A percentile compares a stretch with the other conserved stretches of the same genome.
Conservation (phyloP, 495 filamentous ascomycete genomes). For the Penicillium herquei region DNA sequence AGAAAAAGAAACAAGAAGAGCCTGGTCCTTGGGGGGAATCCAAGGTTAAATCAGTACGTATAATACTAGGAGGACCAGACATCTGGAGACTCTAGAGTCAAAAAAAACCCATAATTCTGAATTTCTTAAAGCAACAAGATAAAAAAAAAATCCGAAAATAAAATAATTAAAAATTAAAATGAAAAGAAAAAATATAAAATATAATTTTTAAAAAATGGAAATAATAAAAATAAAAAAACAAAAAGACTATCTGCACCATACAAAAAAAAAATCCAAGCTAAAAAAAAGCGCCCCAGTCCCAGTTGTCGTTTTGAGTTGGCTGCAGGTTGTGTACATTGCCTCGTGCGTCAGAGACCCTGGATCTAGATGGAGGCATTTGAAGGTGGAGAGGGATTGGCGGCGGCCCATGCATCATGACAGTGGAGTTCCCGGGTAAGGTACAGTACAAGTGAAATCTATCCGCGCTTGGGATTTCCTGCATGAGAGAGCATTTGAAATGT, state of each 20-base stretch:
- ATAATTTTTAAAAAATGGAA: conserved; percentile 9
- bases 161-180: conserved; percentile 4
- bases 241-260: conserved; percentile 10
- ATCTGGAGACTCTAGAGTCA: too few relatives aligned
- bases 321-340: conserved; percentile 35
- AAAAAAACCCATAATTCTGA: background rate
- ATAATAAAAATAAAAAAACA: conserved; percentile 12
- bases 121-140: background rate
- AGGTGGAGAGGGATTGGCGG: conserved; percentile 26
- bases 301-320: conserved; percentile 33
- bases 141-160: background rate
- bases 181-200: conserved; percentile 11
- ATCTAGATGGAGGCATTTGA: conserved; percentile 26
- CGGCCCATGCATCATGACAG: conserved; percentile 22
- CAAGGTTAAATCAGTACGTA: background rate
- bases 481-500: too few relatives aligned
- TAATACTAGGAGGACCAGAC: conserved; percentile 11
- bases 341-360: conserved; percentile 37
- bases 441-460: background rate
- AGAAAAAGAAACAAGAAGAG: background rate
- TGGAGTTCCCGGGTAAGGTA: conserved; percentile 1
- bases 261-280: conserved; percentile 2
- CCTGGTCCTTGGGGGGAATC: too few relatives aligned
- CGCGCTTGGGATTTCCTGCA: background rate
- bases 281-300: conserved; percentile 22